Conservation (phyloP, 495 filamentous ascomycete genomes). For the Xylaria scruposa region DNA sequence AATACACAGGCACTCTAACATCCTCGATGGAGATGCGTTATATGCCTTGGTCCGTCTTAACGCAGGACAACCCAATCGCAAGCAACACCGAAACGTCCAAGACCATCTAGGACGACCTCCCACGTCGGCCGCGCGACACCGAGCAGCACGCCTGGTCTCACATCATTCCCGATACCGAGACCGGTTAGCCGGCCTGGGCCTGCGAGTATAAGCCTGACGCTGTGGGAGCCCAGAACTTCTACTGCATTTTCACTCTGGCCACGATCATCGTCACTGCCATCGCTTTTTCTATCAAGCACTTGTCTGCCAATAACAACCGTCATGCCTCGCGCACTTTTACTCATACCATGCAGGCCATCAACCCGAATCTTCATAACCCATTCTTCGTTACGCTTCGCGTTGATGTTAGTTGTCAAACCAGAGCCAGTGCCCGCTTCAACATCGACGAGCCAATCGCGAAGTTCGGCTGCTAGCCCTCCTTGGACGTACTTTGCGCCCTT, state of each 20-base stretch:
- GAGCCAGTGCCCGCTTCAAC: conserved; percentile 42
- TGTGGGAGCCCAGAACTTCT: background rate
- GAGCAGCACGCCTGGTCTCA: conserved; percentile 42
- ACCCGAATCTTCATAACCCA: conserved; percentile 37
- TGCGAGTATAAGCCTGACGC: conserved; percentile 42
- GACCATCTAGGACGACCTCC: conserved; percentile 48
- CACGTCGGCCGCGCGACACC: conserved; percentile 50
- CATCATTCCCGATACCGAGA: conserved; percentile 32
- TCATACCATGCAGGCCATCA: conserved; percentile 28
- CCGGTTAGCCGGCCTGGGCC: conserved; percentile 46
- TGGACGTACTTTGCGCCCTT: conserved; percentile 47
- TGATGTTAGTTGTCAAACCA: conserved; percentile 13
- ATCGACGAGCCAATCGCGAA: conserved; percentile 55
- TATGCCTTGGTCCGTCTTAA: conserved; percentile 9
- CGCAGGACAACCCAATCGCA: conserved; percentile 50
- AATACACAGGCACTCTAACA: background rate
- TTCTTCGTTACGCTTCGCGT: conserved; percentile 20
- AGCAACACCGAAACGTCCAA: conserved; percentile 49
- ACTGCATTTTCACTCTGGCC: background rate
- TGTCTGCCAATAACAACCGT: conserved; percentile 28
- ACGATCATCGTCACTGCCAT: background rate
- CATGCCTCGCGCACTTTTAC: conserved; percentile 26
- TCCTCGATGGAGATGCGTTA: background rate
- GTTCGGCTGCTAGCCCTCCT: conserved; percentile 51
- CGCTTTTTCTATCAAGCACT: background rate